Evolutionary conservation across 2,329 filamentous ascomycete genomes (phyloP).

Genomic region (Didymella sp.): DNA sequence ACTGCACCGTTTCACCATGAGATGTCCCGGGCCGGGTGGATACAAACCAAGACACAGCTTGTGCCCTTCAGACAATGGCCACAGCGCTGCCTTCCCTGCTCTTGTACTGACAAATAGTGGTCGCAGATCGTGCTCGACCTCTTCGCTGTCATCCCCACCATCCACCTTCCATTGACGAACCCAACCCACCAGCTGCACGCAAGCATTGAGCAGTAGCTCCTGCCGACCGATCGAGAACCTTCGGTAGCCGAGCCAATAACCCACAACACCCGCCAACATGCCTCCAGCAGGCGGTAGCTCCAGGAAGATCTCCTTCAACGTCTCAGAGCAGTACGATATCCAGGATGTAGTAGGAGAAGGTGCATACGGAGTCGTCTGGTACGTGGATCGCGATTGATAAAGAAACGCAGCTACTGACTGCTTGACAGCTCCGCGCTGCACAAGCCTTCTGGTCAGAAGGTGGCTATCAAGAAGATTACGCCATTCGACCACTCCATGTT

Average conservation of each 20-base stretch:
- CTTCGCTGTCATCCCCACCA: slow-evolving; percentile 8
- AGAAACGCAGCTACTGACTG: slow-evolving; percentile 27
- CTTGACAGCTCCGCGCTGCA: slow-evolving; percentile 84
- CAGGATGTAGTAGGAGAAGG: slow-evolving; percentile 99
- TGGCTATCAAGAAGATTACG: slow-evolving; percentile 99
- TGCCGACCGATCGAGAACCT: slow-evolving; percentile 13
- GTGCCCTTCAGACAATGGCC: slow-evolving; percentile 28
- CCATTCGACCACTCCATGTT: slow-evolving; percentile 99
- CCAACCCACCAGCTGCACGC: slow-evolving; percentile 20
- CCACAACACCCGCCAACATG: slow-evolving; percentile 40
- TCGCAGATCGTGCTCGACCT: slow-evolving; percentile 20
- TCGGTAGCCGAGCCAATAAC: slow-evolving; percentile 32
- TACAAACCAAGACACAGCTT: slow-evolving; percentile 27
- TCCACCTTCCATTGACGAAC: slow-evolving; percentile 6
- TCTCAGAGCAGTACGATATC: slow-evolving; percentile 99
- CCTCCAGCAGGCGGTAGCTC: slow-evolving; percentile 59
- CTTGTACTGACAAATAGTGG: slow-evolving; percentile 32
- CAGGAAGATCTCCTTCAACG: slow-evolving; percentile 99
- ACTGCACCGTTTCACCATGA: slow-evolving; percentile 39
- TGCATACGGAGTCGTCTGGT: slow-evolving; percentile 98
- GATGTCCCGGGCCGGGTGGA: slow-evolving; percentile 21
- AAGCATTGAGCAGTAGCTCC: slow-evolving; percentile 25
- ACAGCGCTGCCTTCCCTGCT: slow-evolving; percentile 18
- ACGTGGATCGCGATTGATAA: slow-evolving; percentile 50
- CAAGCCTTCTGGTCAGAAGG: slow-evolving; percentile 97